These are phyloP conservation scores for Lyophyllum semitale DNA, from an alignment of 768 basidiomycete species.

Conservation along the genomic window DNA sequence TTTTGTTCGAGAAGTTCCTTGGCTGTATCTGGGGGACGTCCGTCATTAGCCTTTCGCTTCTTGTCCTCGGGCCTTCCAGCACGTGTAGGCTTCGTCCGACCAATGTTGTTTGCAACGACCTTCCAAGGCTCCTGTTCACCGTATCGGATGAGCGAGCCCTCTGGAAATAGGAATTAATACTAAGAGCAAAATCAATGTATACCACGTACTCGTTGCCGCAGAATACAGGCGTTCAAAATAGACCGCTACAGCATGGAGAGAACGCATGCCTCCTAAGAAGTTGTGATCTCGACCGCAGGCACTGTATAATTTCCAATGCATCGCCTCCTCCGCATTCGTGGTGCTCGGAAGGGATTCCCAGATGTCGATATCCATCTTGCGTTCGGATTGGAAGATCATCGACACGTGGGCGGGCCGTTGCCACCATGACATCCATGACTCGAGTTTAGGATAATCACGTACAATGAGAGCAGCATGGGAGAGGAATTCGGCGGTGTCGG, in stretches of 20 bases:
- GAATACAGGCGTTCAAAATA: slow-evolving; percentile 18
- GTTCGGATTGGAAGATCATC: neutral
- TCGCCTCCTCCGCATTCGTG: slow-evolving; percentile 20
- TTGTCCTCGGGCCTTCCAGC: neutral
- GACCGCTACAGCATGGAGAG: slow-evolving; percentile 11
- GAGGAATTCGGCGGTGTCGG: slow-evolving; percentile 11
- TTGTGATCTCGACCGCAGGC: slow-evolving; percentile 20
- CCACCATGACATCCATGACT: slow-evolving; percentile 37
- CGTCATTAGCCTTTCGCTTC: slow-evolving; percentile 25
- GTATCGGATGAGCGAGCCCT: slow-evolving; percentile 20
- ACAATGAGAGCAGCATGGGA: slow-evolving; percentile 4
- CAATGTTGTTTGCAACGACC: slow-evolving; percentile 4
- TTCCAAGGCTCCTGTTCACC: slow-evolving; percentile 30
- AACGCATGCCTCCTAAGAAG: neutral
- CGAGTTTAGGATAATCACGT: slow-evolving; percentile 20
- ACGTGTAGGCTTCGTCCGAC: slow-evolving; percentile 23
- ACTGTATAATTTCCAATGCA: slow-evolving; percentile 32
- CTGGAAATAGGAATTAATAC: slow-evolving; percentile 4
- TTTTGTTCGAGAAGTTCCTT: slow-evolving; percentile 2
- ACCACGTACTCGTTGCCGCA: neutral
- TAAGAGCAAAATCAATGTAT: neutral
- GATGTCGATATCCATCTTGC: slow-evolving; percentile 24
- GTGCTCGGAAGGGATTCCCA: slow-evolving; percentile 33
- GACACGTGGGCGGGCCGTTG: slow-evolving; percentile 21
- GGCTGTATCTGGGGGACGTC: slow-evolving; percentile 13